Base-by-base conservation (phyloP, 2,329 filamentous ascomycete species). In the Colletotrichum neosansevieriae region DNA sequence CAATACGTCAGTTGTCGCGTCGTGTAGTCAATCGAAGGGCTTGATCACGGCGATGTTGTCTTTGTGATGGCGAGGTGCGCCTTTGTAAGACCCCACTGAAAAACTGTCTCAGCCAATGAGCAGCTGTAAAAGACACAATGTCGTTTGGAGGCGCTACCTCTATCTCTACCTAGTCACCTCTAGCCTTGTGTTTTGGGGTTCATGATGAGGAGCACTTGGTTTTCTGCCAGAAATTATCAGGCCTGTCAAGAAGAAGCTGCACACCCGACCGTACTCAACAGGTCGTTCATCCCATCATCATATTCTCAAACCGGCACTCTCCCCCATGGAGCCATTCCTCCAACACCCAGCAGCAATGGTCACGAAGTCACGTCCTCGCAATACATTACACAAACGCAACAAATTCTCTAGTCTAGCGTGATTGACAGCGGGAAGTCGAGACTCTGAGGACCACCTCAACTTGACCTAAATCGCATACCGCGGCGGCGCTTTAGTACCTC, bases 1-100 rank as follows among this genome's bases (percentile, higher is more conserved):
- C 44, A 12, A 10, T 19, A 24, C 36, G 10, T 38, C 36, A 13
- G 10, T 12, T 3, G 13, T 38, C 36, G 21, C 19, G 36, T 17
- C 17, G 17, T 17, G 24, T n/a, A 38, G 53, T 64, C 59, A 49
- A 56, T 24, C 12, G 38, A 64, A 67, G 53, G 53, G 64, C 64
- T 58, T 36, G 45, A 13, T 32, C 12, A 32, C 32, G 17, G 4
- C 29, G 34, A 29, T 17, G 38, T 47, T 36, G 29, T 36, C n/a
- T 66, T 54, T 59, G 54, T 49, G 63, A 34, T 40, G 34, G 38
- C 24, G 60, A 45, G 40, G 19, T 53, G 60, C 53, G 60, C 53
- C 64, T 58, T 53, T 58, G 17, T 21, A n/a, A 36, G 24, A 36
- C 53, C 47, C 58, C 58, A 42, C 58, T 44, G 17, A 19, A 34